Conservation (phyloP, 768 basidiomycete species). For the Leccinum ochraceum region DNA sequence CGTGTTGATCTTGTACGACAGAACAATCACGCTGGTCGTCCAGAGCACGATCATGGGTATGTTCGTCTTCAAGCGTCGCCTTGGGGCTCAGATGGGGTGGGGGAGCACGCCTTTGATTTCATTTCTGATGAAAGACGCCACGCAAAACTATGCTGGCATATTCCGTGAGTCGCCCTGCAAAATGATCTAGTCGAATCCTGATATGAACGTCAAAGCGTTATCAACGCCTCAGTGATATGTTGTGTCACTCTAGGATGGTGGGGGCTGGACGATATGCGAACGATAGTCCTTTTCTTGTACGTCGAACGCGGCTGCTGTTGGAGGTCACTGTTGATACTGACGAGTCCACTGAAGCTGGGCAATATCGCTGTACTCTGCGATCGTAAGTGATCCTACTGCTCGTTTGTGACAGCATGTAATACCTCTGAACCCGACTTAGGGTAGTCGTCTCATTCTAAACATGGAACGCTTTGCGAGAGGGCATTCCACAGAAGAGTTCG, state of each 20-base stretch:
- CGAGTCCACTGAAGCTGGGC: slow-evolving; percentile 14
- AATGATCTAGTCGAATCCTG: not conserved
- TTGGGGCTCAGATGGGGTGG: slow-evolving; percentile 38
- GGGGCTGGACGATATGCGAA: slow-evolving; percentile 6
- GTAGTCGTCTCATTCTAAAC: slow-evolving; percentile 27
- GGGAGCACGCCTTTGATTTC: slow-evolving; percentile 42
- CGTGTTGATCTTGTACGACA: not conserved
- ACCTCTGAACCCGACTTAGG: slow-evolving; percentile 11
- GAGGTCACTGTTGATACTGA: slow-evolving; percentile 1
- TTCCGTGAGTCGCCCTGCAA: slow-evolving; percentile 33
- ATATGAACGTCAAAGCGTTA: not conserved
- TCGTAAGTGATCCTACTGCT: slow-evolving; percentile 13
- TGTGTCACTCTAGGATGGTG: not conserved
- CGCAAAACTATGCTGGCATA: slow-evolving; percentile 43
- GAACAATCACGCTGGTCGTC: slow-evolving; percentile 23
- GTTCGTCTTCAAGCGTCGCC: slow-evolving; percentile 38
- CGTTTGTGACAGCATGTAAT: not conserved
- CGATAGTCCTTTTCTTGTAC: slow-evolving; percentile 2
- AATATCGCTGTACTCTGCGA: slow-evolving; percentile 13
- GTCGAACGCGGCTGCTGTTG: not conserved
- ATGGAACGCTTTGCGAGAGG: slow-evolving; percentile 21
- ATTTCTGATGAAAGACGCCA: slow-evolving; percentile 46
- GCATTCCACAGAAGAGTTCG: not conserved
- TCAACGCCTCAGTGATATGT: slow-evolving; percentile 9
- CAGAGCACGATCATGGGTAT: slow-evolving; percentile 43